Evolutionary conservation across 2,329 filamentous ascomycete genomes (phyloP), one percentile per base, ranked within the genome.

Genomic region (Neocucurbitaria cava): DNA sequence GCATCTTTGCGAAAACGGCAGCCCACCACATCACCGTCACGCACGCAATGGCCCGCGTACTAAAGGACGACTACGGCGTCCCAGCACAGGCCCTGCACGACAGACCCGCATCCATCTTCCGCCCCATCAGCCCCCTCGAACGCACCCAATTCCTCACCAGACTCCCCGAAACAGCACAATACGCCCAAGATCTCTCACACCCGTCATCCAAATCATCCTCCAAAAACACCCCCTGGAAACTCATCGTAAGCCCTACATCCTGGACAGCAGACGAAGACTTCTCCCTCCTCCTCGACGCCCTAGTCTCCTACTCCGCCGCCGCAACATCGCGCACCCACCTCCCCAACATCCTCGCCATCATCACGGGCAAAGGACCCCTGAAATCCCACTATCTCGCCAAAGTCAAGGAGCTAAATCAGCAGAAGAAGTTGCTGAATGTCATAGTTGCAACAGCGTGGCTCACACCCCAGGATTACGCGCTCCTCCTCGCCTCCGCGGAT

Each of bases 191-290:
- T 46, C 85, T 94, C 28, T 62, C 59, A 1, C 49, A 62, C 1
- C 49, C 56, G 1, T 70, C 85, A n/a, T n/a, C n/a, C n/a, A n/a
- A n/a, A n/a, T n/a, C n/a, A n/a, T n/a, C n/a, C n/a, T n/a, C n/a
- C n/a, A n/a, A n/a, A 20, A 77, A 81, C 15, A 84, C 85, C 5
- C 79, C 79, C 8, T 84, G 85, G 49, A 87, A 84, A 26, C 82
- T 99, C 2, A 78, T 99, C 7, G 91, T 98, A 33, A 96, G 91
- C 77, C 95, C 92, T 53, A 99, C 95, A 0, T 97, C 93, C 10
- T 99, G 95, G 95, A 99, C 95, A 0, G 86, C 92, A 0, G 95
- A 99, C 69, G 95, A 99, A 75, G 94, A 99, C 75, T 98, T 99
- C 73, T 88, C 87, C 1, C 77, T 99, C 4, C 83, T 99, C 2